These are phyloP conservation scores for Cymodocea nodosa DNA, from an alignment of 116 monocot species.

Conservation along the genomic window DNA sequence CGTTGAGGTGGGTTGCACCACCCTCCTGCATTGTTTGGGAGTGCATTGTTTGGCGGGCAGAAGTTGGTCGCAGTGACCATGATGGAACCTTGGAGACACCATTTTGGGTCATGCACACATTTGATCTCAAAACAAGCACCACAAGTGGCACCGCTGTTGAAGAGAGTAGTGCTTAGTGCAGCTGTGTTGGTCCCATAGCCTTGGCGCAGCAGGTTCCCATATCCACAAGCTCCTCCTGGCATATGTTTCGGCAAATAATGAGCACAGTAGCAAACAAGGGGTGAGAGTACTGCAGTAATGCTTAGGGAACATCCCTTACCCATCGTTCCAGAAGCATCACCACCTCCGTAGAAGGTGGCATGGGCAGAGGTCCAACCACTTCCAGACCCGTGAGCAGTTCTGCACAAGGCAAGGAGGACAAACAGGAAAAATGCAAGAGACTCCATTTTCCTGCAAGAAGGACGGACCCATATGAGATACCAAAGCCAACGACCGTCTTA, in stretches of 20 bases:
- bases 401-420: slow-evolving; percentile 14
- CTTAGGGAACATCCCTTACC: slow-evolving; percentile 14
- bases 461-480: background rate
- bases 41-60: slow-evolving; percentile 28
- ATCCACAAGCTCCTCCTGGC: slow-evolving; percentile 53
- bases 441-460: slow-evolving; percentile 21
- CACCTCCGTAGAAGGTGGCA: slow-evolving; percentile 68
- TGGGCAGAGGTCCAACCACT: slow-evolving; percentile 32
- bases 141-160: slow-evolving; percentile 45
- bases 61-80: slow-evolving; percentile 41
- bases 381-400: slow-evolving; percentile 3
- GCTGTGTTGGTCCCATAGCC: slow-evolving; percentile 49
- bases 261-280: background rate
- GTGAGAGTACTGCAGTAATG: background rate
- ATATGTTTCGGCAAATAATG: background rate
- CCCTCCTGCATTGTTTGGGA: slow-evolving; percentile 40
- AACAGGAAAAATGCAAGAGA: slow-evolving; percentile 14
- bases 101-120: slow-evolving; percentile 17
- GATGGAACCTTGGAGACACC: slow-evolving; percentile 38
- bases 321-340: slow-evolving; percentile 65
- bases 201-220: slow-evolving; percentile 30
- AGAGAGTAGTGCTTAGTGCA: slow-evolving; percentile 56
- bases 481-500: background rate
- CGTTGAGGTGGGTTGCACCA: slow-evolving; percentile 60
- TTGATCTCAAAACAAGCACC: slow-evolving; percentile 42